Conservation (phyloP, 2,329 filamentous ascomycete genomes). For the Thielaviopsis euricoi region DNA sequence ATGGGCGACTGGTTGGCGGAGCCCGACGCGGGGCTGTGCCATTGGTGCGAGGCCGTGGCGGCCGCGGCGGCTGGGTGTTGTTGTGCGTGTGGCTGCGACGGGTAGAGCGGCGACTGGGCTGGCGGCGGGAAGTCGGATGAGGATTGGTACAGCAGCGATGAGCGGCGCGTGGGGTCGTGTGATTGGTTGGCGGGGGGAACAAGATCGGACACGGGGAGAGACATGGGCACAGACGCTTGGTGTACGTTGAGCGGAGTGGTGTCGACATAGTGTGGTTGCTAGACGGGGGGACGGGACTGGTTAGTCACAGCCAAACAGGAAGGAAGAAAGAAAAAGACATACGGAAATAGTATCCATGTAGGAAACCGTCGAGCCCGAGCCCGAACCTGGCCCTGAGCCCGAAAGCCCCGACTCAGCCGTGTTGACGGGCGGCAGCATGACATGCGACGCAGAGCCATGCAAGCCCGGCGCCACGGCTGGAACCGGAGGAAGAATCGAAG, state of each 20-base stretch:
- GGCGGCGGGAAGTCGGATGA: not conserved
- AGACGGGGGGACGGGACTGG: no score
- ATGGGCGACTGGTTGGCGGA: not conserved
- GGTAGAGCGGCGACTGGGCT: not conserved
- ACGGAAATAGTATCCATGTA: slow-evolving; percentile 19
- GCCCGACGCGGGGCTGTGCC: not conserved
- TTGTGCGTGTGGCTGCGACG: not conserved
- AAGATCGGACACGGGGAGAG: not conserved
- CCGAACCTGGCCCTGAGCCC: not conserved
- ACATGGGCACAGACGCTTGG: not conserved
- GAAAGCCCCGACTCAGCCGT: slow-evolving; percentile 11
- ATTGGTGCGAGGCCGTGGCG: not conserved
- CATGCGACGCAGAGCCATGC: slow-evolving; percentile 14
- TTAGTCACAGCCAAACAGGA: not conserved
- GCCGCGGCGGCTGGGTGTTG: not conserved
- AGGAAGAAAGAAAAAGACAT: not conserved
- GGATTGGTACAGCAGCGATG: not conserved
- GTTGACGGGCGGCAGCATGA: slow-evolving; percentile 12
- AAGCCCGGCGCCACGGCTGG: not conserved
- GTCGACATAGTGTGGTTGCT: not conserved
- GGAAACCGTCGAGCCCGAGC: slow-evolving; percentile 18
- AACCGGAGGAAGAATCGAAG: slow-evolving; percentile 2
- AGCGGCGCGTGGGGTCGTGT: not conserved
- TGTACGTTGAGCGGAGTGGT: not conserved
- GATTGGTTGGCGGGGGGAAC: not conserved